Percentiles rank a stretch among this genome's conserved stretches.
phyloP scores from a whole-genome alignment of 257 asterid species.

The Ocimum tenuiflorum region DNA sequence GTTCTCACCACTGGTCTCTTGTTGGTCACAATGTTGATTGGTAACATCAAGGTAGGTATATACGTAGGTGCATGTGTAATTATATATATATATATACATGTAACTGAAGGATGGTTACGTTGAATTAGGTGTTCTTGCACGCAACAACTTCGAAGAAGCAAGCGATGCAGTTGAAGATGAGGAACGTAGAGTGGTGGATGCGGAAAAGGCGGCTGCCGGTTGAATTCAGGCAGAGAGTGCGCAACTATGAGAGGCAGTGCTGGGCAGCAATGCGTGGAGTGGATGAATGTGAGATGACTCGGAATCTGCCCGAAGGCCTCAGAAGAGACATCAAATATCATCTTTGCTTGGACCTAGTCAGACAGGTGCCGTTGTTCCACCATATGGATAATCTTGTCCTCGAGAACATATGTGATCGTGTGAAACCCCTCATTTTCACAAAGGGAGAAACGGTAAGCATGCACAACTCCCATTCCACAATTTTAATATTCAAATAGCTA shows the following conservation, averaged over 20 bases:
- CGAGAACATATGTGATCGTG: slow-evolving; percentile 91
- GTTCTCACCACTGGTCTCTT: slow-evolving; percentile 87
- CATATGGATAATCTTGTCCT: slow-evolving; percentile 91
- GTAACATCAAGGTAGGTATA: slow-evolving; percentile 76
- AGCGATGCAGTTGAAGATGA: slow-evolving; percentile 92
- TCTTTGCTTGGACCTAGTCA: slow-evolving; percentile 81
- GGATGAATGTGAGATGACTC: slow-evolving; percentile 79
- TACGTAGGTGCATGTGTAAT: too few species aligned
- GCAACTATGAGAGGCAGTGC: slow-evolving; percentile 78
- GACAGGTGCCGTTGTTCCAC: slow-evolving; percentile 95
- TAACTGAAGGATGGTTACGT: background rate
- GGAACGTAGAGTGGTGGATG: slow-evolving; percentile 99
- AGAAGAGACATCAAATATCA: slow-evolving; percentile 90
- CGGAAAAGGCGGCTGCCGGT: slow-evolving; percentile 65
- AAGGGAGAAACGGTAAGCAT: slow-evolving; percentile 82
- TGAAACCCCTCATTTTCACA: slow-evolving; percentile 80
- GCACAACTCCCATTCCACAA: background rate
- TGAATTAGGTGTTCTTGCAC: slow-evolving; percentile 69
- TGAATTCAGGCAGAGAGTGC: slow-evolving; percentile 58
- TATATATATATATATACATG: too few species aligned
- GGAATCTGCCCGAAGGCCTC: slow-evolving; percentile 86
- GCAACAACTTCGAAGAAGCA: slow-evolving; percentile 98
- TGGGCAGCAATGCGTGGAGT: slow-evolving; percentile 99
- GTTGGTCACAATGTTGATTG: slow-evolving; percentile 93
- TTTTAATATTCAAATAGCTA: background rate